Conservation (phyloP, 148 eudicot genomes). For the Pharnaceum exiguum region DNA sequence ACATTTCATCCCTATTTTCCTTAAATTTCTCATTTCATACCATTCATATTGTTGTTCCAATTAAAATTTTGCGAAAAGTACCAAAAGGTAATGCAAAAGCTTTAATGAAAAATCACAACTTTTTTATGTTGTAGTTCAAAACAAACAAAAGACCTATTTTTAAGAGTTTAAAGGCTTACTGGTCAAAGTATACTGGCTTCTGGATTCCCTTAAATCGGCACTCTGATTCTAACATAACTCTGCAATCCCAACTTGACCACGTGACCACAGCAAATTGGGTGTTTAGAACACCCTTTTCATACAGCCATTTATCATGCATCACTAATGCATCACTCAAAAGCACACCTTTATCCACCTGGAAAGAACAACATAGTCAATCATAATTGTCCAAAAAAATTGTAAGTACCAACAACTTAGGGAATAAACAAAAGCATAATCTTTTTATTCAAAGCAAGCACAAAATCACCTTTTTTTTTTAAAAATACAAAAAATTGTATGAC, state of each 20-base stretch:
- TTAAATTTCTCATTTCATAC: no score
- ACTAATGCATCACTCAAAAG: slow-evolving; percentile 78
- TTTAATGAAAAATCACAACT: no score
- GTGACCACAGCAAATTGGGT: slow-evolving; percentile 85
- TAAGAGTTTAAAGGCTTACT: slow-evolving; percentile 30
- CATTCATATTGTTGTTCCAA: no score
- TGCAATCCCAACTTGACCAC: slow-evolving; percentile 97
- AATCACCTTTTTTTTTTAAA: no score
- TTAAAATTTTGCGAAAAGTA: no score
- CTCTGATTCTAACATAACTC: slow-evolving; percentile 92
- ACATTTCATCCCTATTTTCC: no score
- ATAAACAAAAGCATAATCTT: not conserved
- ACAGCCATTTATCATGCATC: slow-evolving; percentile 95
- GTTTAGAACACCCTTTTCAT: slow-evolving; percentile 70
- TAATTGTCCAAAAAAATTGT: no score
- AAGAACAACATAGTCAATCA: slow-evolving; percentile 1
- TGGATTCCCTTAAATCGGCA: slow-evolving; percentile 79
- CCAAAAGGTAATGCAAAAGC: no score
- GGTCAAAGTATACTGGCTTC: slow-evolving; percentile 82
- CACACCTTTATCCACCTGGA: slow-evolving; percentile 90
- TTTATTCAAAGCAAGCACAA: no score
- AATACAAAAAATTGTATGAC: no score
- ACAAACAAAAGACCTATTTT: not conserved
- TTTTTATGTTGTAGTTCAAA: not conserved
- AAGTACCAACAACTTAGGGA: slow-evolving; percentile 1